Evolutionary conservation across 2,329 filamentous ascomycete genomes (phyloP), one percentile per base, ranked within the genome.

Genomic region (Endoconidiophora polonica): DNA sequence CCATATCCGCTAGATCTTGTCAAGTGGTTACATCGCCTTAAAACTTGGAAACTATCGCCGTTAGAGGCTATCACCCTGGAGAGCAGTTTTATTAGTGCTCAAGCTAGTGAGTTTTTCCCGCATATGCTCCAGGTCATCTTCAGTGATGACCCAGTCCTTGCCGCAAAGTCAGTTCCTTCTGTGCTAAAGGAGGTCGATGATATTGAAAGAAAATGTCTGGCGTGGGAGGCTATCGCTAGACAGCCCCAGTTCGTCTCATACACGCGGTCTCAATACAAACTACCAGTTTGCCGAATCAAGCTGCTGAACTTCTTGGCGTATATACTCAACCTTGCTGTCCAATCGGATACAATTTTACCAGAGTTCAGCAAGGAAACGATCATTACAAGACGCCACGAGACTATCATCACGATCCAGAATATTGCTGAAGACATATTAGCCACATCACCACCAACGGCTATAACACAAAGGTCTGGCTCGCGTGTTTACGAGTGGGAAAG

Each of bases 261-360:
- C 6, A 33, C 40, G 39, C 29, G 43, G 29, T 2, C 14, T 10
- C 47, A 47, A 33, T 50, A 53, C 33, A 53, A 53, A 36, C 39
- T 49, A 22, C 51, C 47, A 3, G 47, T 53, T n/a, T 37, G 36
- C n/a, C 46, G 47, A 6, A 9, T 53, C 23, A 53, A 53, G 36
- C n/a, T 49, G n/a, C 43, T 50, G n/a, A 46, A 53, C 24, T 49
- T 49, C 3, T 29, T 53, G 7, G 48, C 46, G 3, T 53, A 53
- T 22, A 24, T 37, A 6, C 26, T 53, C 18, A 53, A 53, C 22
- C 47, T 53, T 5, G 51, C 43, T 3, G 10, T 26, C 5, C 47
- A 53, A 16, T 22, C 47, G 16, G 16, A 24, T n/a, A 16, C 29
- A 4, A 16, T 53, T 12, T 33, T 41, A 7, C 10, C 26, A 2